phyloP scores from a whole-genome alignment of 2,329 filamentous ascomycete species.

The Leptographium radiaticola region DNA sequence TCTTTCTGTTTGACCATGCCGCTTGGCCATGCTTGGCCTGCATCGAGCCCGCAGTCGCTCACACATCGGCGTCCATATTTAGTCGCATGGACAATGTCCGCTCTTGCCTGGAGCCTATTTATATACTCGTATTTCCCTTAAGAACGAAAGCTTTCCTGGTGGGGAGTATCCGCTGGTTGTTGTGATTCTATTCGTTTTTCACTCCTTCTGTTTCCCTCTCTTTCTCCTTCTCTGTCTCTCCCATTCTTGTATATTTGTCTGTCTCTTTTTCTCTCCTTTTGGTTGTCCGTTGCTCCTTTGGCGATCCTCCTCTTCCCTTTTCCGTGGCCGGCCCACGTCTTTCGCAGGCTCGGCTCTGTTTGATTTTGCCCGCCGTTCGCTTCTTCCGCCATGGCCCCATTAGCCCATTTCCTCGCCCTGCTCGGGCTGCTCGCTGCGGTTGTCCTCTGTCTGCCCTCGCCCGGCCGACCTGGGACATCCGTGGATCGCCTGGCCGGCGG shows the following conservation, averaged over 20 bases:
- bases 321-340: no score
- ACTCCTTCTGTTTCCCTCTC: not conserved
- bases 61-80: not conserved
- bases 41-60: not conserved
- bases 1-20: not conserved
- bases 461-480: slow-evolving; percentile 4
- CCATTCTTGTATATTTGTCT: no score
- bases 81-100: no score
- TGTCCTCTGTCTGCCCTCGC: not conserved
- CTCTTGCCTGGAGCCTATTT: no score
- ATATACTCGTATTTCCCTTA: no score
- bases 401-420: slow-evolving; percentile 5
- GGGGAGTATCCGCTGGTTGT: no score
- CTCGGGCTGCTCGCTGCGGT: slow-evolving; percentile 5
- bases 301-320: not conserved
- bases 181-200: not conserved
- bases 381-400: slow-evolving; percentile 13
- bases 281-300: not conserved
- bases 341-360: no score
- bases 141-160: no score
- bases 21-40: not conserved
- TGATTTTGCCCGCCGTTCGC: not conserved
- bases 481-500: not conserved
- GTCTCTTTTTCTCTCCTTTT: no score
- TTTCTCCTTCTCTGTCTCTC: not conserved